A percentile compares a stretch with the other conserved stretches of the same genome.
phyloP scores from a whole-genome alignment of 176 grass and related monocot genomes.

The Pharus latifolius region DNA sequence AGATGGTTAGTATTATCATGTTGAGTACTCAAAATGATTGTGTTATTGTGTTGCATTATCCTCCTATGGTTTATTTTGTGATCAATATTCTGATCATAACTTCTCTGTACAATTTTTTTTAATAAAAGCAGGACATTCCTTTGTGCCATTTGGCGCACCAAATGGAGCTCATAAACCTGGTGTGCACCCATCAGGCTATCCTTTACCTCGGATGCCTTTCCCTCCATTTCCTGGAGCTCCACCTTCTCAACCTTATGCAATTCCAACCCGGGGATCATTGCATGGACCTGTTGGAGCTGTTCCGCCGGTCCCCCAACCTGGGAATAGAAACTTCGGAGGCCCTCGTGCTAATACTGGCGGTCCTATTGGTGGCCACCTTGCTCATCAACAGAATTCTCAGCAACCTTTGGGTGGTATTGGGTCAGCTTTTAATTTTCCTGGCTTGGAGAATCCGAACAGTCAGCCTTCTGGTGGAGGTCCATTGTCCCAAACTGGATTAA shows the following conservation, averaged over 20 bases:
- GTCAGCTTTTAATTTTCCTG: constrained; percentile 53
- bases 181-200: constrained; percentile 71
- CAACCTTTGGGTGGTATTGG: constrained; percentile 63
- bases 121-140: constrained; percentile 47
- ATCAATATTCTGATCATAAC: no score
- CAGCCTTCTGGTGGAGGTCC: constrained; percentile 75
- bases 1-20: no score
- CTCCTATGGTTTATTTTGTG: no score
- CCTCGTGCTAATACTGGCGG: constrained; percentile 76
- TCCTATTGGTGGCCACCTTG: constrained; percentile 82
- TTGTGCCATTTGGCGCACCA: constrained; percentile 74
- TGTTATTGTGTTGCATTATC: no score
- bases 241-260: constrained; percentile 94
- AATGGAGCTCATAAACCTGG: constrained; percentile 77
- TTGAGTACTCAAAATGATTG: no score
- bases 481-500: constrained; percentile 82
- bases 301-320: constrained; percentile 68
- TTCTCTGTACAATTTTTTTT: no score
- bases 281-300: constrained; percentile 86
- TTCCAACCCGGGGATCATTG: constrained; percentile 76
- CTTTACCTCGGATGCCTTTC: constrained; percentile 61
- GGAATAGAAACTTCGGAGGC: constrained; percentile 64
- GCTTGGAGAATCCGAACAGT: constrained; percentile 68
- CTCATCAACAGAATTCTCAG: constrained; percentile 87
- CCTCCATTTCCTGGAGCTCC: constrained; percentile 79